These are phyloP conservation scores for Cordia subcordata DNA, from an alignment of 257 asterid species.

Conservation along the genomic window DNA sequence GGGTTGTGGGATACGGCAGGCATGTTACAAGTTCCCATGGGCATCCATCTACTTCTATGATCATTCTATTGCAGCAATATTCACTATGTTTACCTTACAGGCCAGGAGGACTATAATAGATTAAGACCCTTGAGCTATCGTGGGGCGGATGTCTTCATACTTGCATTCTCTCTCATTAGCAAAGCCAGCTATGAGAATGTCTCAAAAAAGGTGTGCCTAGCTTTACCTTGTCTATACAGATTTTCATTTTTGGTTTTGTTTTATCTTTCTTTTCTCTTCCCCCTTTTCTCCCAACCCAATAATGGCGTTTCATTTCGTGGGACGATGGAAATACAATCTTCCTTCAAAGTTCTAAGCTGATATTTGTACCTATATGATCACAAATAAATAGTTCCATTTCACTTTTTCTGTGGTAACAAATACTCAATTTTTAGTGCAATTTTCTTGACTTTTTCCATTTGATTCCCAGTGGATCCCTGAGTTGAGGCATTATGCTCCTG, in stretches of 20 bases:
- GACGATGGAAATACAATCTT: not conserved
- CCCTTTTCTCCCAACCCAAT: not conserved
- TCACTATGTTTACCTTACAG: conserved; percentile 30
- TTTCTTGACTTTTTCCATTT: conserved; percentile 12
- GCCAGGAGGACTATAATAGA: conserved; percentile 87
- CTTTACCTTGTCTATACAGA: not conserved
- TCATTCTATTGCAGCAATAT: conserved; percentile 11
- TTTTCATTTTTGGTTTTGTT: not conserved
- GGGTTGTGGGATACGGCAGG: conserved; percentile 97
- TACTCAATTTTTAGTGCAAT: conserved; percentile 8
- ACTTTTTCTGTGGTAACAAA: not conserved
- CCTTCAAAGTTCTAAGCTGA: too few species aligned
- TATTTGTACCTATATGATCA: too few species aligned
- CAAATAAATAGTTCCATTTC: not conserved
- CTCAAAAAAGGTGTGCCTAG: conserved; percentile 52
- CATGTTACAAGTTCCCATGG: conserved; percentile 13
- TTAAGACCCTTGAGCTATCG: conserved; percentile 89
- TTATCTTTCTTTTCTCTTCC: too few species aligned
- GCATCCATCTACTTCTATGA: not conserved
- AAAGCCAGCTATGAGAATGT: conserved; percentile 86
- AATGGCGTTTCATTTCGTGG: not conserved
- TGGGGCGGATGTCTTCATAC: conserved; percentile 93
- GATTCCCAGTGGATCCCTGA: conserved; percentile 90
- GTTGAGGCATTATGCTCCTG: conserved; percentile 88
- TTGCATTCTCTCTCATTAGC: conserved; percentile 86